Conservation (phyloP, 345 rosid species). For the Gynandropsis gynandra region DNA sequence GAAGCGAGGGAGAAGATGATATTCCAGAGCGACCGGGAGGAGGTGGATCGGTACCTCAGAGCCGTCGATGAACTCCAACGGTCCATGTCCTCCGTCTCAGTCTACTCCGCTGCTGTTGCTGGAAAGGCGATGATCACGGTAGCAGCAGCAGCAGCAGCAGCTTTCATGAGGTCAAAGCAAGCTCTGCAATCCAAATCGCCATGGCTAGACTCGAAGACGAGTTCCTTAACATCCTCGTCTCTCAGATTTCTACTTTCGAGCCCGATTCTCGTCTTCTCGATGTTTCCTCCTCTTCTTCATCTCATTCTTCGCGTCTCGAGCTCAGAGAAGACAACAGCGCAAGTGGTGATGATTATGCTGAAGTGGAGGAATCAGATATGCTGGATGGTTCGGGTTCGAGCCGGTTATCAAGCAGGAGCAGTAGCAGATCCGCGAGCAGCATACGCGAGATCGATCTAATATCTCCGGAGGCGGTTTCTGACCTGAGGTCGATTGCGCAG, state of each 20-base stretch:
- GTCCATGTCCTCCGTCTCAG: constrained; percentile 30
- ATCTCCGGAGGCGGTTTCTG: constrained; percentile 25
- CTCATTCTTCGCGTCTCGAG: constrained; percentile 20
- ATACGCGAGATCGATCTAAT: constrained; percentile 31
- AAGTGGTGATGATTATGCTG: neutral
- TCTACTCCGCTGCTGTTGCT: constrained; percentile 20
- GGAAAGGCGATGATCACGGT: constrained; percentile 80
- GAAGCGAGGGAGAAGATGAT: constrained; percentile 75
- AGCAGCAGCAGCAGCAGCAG: constrained; percentile 10
- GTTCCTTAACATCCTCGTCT: constrained; percentile 67
- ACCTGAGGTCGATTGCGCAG: constrained; percentile 23
- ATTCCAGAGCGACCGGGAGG: constrained; percentile 64
- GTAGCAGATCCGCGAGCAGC: constrained; percentile 22
- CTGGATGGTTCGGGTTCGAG: constrained; percentile 28
- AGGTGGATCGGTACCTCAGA: constrained; percentile 69
- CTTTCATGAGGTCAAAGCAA: constrained; percentile 40
- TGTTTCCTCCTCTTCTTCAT: constrained; percentile 45
- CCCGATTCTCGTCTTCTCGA: constrained; percentile 36
- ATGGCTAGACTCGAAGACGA: constrained; percentile 98
- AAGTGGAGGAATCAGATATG: neutral
- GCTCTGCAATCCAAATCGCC: constrained; percentile 80
- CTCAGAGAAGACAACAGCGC: constrained; percentile 29
- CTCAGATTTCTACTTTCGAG: constrained; percentile 49
- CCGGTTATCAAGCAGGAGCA: constrained; percentile 27
- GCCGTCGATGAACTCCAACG: constrained; percentile 84